Base-by-base conservation (phyloP, 176 grass and related monocot species). In the Carex myosuroides region DNA sequence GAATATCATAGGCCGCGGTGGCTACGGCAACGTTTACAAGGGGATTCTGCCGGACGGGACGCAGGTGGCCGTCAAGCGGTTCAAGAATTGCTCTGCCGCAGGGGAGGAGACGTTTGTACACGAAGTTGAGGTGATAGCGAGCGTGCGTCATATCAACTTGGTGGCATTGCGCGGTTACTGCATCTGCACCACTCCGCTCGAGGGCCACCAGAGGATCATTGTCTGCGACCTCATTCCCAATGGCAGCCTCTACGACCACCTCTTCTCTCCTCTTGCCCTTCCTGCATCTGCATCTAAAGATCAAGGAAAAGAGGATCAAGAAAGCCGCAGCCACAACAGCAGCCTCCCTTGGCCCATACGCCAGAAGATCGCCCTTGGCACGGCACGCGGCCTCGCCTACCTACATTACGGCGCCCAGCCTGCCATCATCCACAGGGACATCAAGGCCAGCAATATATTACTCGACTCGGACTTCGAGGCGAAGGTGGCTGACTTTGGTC, bases 101-200 rank as follows among this genome's bases (percentile, higher is more conserved):
- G 93, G 96, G 39, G 96, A 95, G 14, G 71, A 84, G 0, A 90
- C 61, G 5, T 98, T 98, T 10, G 96, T 93, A 1, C 93, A 98
- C 4, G 96, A 98, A 89, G 96, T 98, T 58, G 96, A 98, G 86
- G 96, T 98, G 12, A 94, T 98, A 32, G 96, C 96, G 30, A 93
- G 93, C 8, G 96, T 98, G 37, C 89, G 96, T 50, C 96, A 98
- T 1, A 85, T 98, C 87, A 98, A 98, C 65, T 88, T 98, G 5
- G 84, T 98, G 0, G 60, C 96, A 0, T 80, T 98, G 18, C 75
- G 91, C 4, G 96, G 96, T 0, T 98, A 98, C 83, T 98, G 93
- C 86, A 95, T 93, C 2, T 90, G 92, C 64, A 90, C 91, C 62
- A 95, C 91, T 3, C 86, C 79, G 64, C 86, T 83, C 54, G 91